Conservation (phyloP, 306 rosid species). For the Oxytropis ochrocephala region DNA sequence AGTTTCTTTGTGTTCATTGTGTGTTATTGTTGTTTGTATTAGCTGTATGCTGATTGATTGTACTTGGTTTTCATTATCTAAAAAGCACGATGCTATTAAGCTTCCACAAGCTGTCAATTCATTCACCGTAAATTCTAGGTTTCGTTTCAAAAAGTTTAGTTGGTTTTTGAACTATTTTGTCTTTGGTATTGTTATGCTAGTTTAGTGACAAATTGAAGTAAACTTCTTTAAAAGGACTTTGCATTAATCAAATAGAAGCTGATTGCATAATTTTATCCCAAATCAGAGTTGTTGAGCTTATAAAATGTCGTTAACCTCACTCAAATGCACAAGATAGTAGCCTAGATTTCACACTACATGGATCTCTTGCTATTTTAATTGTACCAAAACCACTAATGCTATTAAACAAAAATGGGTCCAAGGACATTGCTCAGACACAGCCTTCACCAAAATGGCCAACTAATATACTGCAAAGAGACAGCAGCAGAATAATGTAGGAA, state of each 20-base stretch:
- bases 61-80: slow-evolving; percentile 13
- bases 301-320: not conserved
- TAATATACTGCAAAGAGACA: no score
- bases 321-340: no score
- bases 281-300: not conserved
- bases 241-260: not conserved
- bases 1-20: slow-evolving; percentile 39
- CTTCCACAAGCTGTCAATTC: slow-evolving; percentile 20
- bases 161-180: not conserved
- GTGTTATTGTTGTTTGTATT: slow-evolving; percentile 17
- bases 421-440: no score
- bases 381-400: no score
- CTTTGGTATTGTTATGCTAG: not conserved
- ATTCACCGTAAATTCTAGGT: slow-evolving; percentile 12
- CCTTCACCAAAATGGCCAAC: no score
- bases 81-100: slow-evolving; percentile 1
- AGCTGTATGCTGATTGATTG: slow-evolving; percentile 22
- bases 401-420: no score
- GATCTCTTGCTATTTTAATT: no score
- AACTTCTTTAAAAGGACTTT: not conserved
- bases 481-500: no score
- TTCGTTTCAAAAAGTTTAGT: not conserved
- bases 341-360: no score
- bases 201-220: not conserved
- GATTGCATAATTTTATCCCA: not conserved